A percentile compares a stretch with the other conserved stretches of the same genome.
Evolutionary conservation across 352 stramenopile species (phyloP).

Genomic region (Pythium rishiriense): DNA sequence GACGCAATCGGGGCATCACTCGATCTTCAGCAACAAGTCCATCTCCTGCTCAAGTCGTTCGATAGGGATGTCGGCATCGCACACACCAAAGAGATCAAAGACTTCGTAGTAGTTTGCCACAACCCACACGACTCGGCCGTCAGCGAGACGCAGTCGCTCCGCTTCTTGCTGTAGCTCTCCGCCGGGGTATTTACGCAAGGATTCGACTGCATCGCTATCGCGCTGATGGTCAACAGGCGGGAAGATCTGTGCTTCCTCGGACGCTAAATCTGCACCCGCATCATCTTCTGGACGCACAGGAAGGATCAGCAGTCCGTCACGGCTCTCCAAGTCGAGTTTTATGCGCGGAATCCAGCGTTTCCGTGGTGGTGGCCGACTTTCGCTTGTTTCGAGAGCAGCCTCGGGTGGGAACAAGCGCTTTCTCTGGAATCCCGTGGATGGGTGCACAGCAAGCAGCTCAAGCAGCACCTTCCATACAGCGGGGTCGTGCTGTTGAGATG

Average conservation of each 20-base stretch:
- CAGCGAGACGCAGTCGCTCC: constrained; percentile 28
- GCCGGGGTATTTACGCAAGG: neutral
- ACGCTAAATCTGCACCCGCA: constrained; percentile 41
- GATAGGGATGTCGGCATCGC: constrained; percentile 35
- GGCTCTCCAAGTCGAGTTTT: constrained; percentile 40
- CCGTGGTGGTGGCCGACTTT: neutral
- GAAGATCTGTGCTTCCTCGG: constrained; percentile 47
- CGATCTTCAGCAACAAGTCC: constrained; percentile 26
- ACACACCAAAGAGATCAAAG: constrained; percentile 40
- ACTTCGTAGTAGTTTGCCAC: constrained; percentile 51
- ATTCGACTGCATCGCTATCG: constrained; percentile 4
- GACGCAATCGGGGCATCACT: neutral
- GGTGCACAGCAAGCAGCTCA: constrained; percentile 31
- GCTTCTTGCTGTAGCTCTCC: constrained; percentile 40
- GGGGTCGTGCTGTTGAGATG: neutral
- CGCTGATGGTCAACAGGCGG: constrained; percentile 27
- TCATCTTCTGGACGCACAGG: constrained; percentile 24
- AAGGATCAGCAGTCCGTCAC: constrained; percentile 39
- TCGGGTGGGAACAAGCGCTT: neutral
- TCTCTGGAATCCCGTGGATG: constrained; percentile 24
- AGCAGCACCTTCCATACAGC: constrained; percentile 2
- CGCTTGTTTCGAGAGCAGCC: neutral
- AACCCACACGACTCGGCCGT: constrained; percentile 38
- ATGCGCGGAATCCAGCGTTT: constrained; percentile 37
- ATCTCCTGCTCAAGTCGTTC: constrained; percentile 44